phyloP scores from a whole-genome alignment of 164 flowering plant species.

The Piper betle region DNA sequence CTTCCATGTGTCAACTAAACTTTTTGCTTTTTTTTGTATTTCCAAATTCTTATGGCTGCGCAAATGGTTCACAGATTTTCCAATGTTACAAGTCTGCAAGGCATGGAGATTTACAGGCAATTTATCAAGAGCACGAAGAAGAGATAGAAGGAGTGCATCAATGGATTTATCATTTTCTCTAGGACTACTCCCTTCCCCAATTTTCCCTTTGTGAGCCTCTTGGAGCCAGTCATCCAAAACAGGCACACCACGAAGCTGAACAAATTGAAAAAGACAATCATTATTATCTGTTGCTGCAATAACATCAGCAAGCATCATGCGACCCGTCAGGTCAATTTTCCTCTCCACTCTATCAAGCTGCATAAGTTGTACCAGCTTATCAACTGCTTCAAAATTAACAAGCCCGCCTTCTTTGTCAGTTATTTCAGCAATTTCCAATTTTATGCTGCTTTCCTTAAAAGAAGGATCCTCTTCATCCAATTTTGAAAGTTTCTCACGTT shows the following conservation, averaged over 20 bases:
- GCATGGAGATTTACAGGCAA: slow-evolving; percentile 84
- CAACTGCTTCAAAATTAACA: slow-evolving; percentile 60
- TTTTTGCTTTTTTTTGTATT: slow-evolving; percentile 53
- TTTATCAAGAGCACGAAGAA: slow-evolving; percentile 88
- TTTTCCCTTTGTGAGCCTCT: slow-evolving; percentile 74
- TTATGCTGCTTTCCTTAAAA: slow-evolving; percentile 40
- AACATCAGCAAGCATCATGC: slow-evolving; percentile 69
- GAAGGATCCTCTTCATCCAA: slow-evolving; percentile 54
- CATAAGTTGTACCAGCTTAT: slow-evolving; percentile 66
- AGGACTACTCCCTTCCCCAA: slow-evolving; percentile 41
- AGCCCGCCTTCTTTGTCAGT: slow-evolving; percentile 56
- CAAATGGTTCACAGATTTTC: slow-evolving; percentile 78
- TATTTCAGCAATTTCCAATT: slow-evolving; percentile 61
- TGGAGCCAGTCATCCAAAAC: slow-evolving; percentile 92
- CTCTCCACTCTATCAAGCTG: slow-evolving; percentile 44
- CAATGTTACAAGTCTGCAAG: slow-evolving; percentile 66
- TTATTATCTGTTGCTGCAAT: slow-evolving; percentile 58
- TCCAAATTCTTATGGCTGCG: slow-evolving; percentile 45
- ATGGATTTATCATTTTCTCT: slow-evolving; percentile 58
- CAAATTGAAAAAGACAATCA: slow-evolving; percentile 73
- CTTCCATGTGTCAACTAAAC: slow-evolving; percentile 97
- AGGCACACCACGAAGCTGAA: slow-evolving; percentile 71
- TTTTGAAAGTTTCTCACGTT: slow-evolving; percentile 47
- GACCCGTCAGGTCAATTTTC: slow-evolving; percentile 50
- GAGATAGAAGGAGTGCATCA: slow-evolving; percentile 73